These are phyloP conservation scores for Solanum hybrid DNA, from an alignment of 305 asterid species.

Conservation along the genomic window DNA sequence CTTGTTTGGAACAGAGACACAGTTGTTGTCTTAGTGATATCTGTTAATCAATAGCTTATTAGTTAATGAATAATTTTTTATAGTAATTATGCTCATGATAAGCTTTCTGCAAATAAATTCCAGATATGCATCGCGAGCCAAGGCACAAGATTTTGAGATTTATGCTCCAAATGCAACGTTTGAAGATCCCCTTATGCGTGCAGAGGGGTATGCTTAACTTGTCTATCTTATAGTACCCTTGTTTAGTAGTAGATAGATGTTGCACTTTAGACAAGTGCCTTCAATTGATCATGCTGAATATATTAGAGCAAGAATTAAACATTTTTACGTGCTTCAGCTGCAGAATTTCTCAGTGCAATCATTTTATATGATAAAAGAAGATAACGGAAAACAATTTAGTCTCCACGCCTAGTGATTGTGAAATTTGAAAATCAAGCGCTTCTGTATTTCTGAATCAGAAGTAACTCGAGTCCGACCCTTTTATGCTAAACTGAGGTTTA, in stretches of 20 bases:
- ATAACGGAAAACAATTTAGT: too few species aligned
- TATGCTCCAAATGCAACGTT: conserved; percentile 68
- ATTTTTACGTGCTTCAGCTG: not conserved
- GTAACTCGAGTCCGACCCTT: not conserved
- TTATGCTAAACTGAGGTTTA: not conserved
- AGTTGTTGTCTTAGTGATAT: not conserved
- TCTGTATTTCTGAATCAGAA: not conserved
- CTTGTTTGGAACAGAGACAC: not conserved
- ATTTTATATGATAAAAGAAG: too few species aligned
- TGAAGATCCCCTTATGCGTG: conserved; percentile 84
- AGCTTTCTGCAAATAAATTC: not conserved
- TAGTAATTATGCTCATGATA: too few species aligned
- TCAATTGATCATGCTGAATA: not conserved
- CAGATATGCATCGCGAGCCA: conserved; percentile 71
- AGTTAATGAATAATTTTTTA: not conserved
- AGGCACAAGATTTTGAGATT: conserved; percentile 67
- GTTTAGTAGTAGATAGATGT: not conserved
- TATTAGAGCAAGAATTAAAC: not conserved
- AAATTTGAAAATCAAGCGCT: not conserved
- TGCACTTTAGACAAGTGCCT: not conserved
- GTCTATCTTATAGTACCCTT: not conserved
- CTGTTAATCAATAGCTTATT: not conserved
- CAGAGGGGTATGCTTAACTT: conserved; percentile 48
- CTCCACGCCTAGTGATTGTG: too few species aligned
- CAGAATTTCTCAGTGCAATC: not conserved